These are phyloP conservation scores for Penicillium sclerotiorum DNA, from an alignment of 2,329 filamentous ascomycete genomes.

Conservation along the genomic window DNA sequence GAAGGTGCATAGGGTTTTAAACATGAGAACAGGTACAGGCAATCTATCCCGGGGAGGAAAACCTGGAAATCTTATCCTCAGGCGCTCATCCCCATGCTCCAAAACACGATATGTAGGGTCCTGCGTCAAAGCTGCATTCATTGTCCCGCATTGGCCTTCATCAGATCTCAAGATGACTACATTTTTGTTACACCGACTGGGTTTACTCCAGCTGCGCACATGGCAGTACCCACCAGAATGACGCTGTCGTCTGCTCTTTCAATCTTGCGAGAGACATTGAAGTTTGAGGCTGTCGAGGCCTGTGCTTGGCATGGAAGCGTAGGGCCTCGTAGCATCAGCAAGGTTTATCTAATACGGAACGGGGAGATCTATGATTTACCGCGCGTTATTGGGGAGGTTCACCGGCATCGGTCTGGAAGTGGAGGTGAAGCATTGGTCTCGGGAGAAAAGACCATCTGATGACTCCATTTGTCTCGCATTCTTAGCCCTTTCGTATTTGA, in stretches of 20 bases:
- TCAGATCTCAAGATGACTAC: slow-evolving; percentile 5
- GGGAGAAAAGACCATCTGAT: background rate
- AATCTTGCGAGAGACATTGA: background rate
- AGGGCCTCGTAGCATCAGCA: slow-evolving; percentile 11
- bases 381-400: slow-evolving; percentile 17
- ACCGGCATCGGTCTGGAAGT: background rate
- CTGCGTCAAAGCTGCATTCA: slow-evolving; percentile 3
- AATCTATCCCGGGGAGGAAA: no score
- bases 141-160: slow-evolving; percentile 10
- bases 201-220: slow-evolving; percentile 19
- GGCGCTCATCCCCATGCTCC: no score
- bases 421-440: slow-evolving; percentile 7
- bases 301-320: slow-evolving; percentile 8
- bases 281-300: slow-evolving; percentile 1
- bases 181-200: slow-evolving; percentile 23
- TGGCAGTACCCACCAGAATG: slow-evolving; percentile 20
- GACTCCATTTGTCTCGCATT: slow-evolving; percentile 17
- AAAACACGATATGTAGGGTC: slow-evolving; percentile 7
- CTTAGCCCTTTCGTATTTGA: background rate
- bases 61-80: no score
- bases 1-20: slow-evolving; percentile 6
- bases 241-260: no score
- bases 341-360: slow-evolving; percentile 12
- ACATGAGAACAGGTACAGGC: slow-evolving; percentile 8
- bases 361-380: slow-evolving; percentile 20